Evolutionary conservation across 805 yeast genomes (phyloP).

Genomic region (Kluyveromyces nonfermentans): DNA sequence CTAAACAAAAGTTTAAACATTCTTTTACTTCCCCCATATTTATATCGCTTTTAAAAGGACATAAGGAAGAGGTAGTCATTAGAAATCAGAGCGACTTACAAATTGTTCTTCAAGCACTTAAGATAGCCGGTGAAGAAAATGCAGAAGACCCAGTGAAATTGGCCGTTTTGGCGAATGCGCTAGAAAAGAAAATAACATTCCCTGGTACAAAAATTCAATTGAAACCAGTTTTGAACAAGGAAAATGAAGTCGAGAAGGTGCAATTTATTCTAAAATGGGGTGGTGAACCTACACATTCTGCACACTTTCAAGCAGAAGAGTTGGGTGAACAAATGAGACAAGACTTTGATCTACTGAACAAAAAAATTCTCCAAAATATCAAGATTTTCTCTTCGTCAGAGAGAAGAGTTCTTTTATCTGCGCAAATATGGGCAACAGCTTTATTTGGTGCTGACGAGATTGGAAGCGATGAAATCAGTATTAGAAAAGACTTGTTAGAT

Average conservation of each 20-base stretch:
- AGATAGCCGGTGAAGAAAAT: constrained; percentile 66
- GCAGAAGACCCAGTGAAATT: constrained; percentile 77
- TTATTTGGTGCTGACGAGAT: constrained; percentile 61
- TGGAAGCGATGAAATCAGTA: constrained; percentile 69
- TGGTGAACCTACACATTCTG: constrained; percentile 98
- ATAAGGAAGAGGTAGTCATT: constrained; percentile 90
- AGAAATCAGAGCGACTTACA: constrained; percentile 79
- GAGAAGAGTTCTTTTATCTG: constrained; percentile 88
- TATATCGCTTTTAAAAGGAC: constrained; percentile 81
- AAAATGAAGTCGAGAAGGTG: constrained; percentile 79
- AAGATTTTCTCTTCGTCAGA: constrained; percentile 87
- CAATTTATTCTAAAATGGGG: constrained; percentile 98
- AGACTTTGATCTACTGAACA: constrained; percentile 77
- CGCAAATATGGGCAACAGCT: constrained; percentile 77
- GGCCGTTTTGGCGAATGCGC: constrained; percentile 65
- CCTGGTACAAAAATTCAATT: constrained; percentile 97
- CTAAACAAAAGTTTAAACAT: constrained; percentile 94
- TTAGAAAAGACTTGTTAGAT: constrained; percentile 84
- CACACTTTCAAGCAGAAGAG: constrained; percentile 87
- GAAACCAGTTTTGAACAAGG: constrained; percentile 70
- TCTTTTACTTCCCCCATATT: constrained; percentile 85
- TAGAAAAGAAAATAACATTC: constrained; percentile 78
- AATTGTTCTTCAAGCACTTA: constrained; percentile 77
- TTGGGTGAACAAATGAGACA: constrained; percentile 94
- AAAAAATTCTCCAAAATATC: constrained; percentile 75